These are phyloP conservation scores for Cutaneotrichosporon sp. DNA, from an alignment of 1,284 basidiomycete species.

Conservation along the genomic window DNA sequence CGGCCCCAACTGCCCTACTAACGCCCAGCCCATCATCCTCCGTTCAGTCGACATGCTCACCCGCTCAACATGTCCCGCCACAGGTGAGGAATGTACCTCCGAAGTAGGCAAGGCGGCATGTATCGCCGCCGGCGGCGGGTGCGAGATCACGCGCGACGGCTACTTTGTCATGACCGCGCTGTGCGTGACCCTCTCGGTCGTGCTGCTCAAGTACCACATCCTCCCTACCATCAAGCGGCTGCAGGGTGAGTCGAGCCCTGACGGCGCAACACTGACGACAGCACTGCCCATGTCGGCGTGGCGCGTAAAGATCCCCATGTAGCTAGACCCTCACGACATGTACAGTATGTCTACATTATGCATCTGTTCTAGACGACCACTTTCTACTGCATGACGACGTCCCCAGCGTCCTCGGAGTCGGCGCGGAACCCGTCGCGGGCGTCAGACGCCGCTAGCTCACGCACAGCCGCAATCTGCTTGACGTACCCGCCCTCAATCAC, in stretches of 20 bases:
- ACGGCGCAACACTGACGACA: slow-evolving; percentile 13
- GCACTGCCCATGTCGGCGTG: slow-evolving; percentile 45
- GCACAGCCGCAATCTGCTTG: slow-evolving; percentile 30
- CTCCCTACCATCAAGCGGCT: slow-evolving; percentile 76
- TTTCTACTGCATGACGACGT: slow-evolving; percentile 14
- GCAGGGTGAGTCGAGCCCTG: slow-evolving; percentile 60
- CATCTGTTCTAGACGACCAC: no score
- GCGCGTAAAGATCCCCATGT: slow-evolving; percentile 43
- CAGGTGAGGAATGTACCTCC: slow-evolving; percentile 78
- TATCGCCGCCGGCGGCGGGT: slow-evolving; percentile 67
- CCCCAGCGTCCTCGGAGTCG: slow-evolving; percentile 8
- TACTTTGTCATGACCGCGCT: slow-evolving; percentile 81
- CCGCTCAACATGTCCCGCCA: slow-evolving; percentile 62
- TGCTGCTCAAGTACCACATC: slow-evolving; percentile 70
- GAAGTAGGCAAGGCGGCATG: slow-evolving; percentile 81
- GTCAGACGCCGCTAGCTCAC: slow-evolving; percentile 23
- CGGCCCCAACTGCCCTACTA: slow-evolving; percentile 26
- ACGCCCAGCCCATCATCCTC: slow-evolving; percentile 52
- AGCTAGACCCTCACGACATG: no score
- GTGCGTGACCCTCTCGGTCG: slow-evolving; percentile 69
- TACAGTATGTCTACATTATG: no score
- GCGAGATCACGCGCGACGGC: slow-evolving; percentile 79
- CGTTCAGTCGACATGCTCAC: slow-evolving; percentile 79
- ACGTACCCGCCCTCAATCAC: slow-evolving; percentile 34
- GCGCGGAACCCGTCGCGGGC: neutral